phyloP scores from a whole-genome alignment of 768 basidiomycete species.

The Kwoniella sp. region DNA sequence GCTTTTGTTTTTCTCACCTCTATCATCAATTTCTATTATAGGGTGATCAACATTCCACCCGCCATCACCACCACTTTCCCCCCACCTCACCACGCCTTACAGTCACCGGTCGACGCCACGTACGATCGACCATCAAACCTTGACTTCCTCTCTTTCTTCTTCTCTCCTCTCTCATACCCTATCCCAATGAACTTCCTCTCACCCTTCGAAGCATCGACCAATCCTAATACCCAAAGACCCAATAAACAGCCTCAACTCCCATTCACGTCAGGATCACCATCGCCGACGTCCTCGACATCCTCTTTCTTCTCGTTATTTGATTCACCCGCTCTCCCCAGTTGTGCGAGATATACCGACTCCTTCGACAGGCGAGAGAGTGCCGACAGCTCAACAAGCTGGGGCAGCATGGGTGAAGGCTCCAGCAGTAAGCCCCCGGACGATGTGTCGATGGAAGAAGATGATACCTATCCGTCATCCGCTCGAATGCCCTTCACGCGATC shows the following conservation, averaged over 20 bases:
- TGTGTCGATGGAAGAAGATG: constrained; percentile 14
- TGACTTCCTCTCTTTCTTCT: not conserved
- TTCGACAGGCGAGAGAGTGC: constrained; percentile 20
- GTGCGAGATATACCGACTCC: not conserved
- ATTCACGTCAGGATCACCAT: constrained; percentile 14
- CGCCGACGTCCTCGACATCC: constrained; percentile 22
- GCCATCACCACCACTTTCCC: too few relatives aligned
- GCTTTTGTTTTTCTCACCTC: not conserved
- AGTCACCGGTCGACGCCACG: not conserved
- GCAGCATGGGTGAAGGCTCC: constrained; percentile 21
- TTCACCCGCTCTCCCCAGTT: not conserved
- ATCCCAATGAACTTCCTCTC: constrained; percentile 9
- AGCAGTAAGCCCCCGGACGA: constrained; percentile 6
- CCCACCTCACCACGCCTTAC: not conserved
- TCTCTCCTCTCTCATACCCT: not conserved
- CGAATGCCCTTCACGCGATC: constrained; percentile 9
- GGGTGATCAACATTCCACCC: not conserved
- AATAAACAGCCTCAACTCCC: not conserved
- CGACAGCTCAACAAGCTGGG: constrained; percentile 22
- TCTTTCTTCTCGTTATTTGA: constrained; percentile 21
- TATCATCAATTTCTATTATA: not conserved
- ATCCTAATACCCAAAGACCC: not conserved
- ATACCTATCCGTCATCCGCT: constrained; percentile 4
- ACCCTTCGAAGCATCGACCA: not conserved
- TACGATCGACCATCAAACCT: constrained; percentile 8